Evolutionary conservation across 495 filamentous ascomycete genomes (phyloP).

Genomic region (Talaromyces adpressus): DNA sequence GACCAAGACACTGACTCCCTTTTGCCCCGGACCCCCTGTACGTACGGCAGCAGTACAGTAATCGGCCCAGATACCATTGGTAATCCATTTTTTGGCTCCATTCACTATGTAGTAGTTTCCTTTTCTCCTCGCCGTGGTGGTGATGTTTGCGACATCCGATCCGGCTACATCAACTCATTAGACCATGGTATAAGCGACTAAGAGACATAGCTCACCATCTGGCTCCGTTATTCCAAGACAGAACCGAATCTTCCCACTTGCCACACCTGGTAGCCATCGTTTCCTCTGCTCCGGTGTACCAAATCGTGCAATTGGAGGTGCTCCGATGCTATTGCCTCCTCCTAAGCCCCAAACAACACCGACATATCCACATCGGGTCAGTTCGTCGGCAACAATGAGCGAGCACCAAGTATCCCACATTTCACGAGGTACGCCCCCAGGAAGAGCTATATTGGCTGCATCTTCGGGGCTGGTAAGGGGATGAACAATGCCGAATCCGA

Average conservation of each 20-base stretch:
- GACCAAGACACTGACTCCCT: conserved; percentile 44
- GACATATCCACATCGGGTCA: conserved; percentile 35
- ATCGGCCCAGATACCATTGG: conserved; percentile 47
- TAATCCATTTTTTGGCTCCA: conserved; percentile 54
- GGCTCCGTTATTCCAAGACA: conserved; percentile 53
- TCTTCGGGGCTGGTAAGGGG: conserved; percentile 30
- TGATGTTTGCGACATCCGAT: conserved; percentile 47
- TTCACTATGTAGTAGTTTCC: conserved; percentile 46
- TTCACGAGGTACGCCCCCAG: conserved; percentile 31
- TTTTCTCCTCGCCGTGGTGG: conserved; percentile 38
- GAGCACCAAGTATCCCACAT: conserved; percentile 46
- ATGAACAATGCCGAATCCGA: conserved; percentile 31
- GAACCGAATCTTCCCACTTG: conserved; percentile 39
- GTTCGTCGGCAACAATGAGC: conserved; percentile 40
- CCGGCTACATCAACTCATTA: conserved; percentile 24
- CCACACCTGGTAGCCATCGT: conserved; percentile 42
- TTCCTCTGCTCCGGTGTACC: conserved; percentile 41
- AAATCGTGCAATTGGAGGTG: conserved; percentile 46
- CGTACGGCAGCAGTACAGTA: conserved; percentile 48
- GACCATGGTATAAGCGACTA: background rate
- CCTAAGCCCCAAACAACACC: conserved; percentile 43
- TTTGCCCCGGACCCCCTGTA: conserved; percentile 41
- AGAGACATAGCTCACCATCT: conserved; percentile 26
- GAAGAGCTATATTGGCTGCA: conserved; percentile 24
- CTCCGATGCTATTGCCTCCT: conserved; percentile 46